Percentiles rank a stretch among this genome's conserved stretches.
Evolutionary conservation across 2,329 filamentous ascomycete genomes (phyloP).

Genomic region (Exophiala sideris): DNA sequence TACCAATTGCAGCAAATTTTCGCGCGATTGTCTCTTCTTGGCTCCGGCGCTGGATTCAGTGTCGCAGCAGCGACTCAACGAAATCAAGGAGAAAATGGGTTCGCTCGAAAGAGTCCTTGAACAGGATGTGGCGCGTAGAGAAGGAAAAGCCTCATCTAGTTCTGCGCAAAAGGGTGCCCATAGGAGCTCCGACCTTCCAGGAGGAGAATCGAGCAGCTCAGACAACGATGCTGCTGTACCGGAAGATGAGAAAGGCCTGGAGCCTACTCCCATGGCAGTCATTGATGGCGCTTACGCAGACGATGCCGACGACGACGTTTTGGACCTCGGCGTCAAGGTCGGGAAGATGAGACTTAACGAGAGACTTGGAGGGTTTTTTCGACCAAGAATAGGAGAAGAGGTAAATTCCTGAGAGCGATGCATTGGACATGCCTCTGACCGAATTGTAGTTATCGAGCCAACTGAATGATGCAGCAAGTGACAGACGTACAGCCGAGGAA

Average conservation of each 20-base stretch:
- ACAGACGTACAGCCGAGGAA: conserved; percentile 18
- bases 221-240: conserved; percentile 44
- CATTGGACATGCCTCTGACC: conserved; percentile 5
- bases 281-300: conserved; percentile 67
- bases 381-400: conserved; percentile 69
- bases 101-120: conserved; percentile 67
- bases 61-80: conserved; percentile 66
- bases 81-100: conserved; percentile 77
- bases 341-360: conserved; percentile 72
- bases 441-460: conserved; percentile 6
- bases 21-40: conserved; percentile 60
- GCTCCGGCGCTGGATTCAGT: conserved; percentile 66
- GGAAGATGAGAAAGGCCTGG: conserved; percentile 57
- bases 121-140: conserved; percentile 55
- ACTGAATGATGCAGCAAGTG: conserved; percentile 18
- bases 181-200: conserved; percentile 37
- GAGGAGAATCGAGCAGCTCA: conserved; percentile 51
- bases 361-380: conserved; percentile 67
- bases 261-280: conserved; percentile 60
- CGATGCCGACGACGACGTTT: conserved; percentile 61
- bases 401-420: conserved; percentile 39
- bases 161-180: conserved; percentile 39
- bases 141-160: conserved; percentile 7
- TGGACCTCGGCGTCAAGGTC: conserved; percentile 68
- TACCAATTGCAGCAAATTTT: conserved; percentile 55